phyloP scores from a whole-genome alignment of 164 flowering plant genomes.

The Kalanchoe fedtschenkoi region DNA sequence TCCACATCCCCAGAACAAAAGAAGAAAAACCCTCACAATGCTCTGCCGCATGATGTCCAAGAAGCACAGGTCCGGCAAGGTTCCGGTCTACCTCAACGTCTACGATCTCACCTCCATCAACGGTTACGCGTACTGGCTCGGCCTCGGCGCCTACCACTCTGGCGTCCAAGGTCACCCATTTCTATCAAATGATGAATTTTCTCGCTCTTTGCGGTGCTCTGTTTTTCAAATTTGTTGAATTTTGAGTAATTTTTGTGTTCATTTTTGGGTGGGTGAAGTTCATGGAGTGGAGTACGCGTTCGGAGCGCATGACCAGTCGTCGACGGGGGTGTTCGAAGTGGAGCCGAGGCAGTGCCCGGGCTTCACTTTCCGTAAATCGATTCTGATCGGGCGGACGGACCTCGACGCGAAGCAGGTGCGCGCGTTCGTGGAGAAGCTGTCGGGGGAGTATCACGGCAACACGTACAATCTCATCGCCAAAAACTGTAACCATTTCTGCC shows the following conservation, averaged over 20 bases:
- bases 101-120: constrained; percentile 60
- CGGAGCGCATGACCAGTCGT: constrained; percentile 5
- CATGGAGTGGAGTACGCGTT: constrained; percentile 7
- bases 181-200: neutral
- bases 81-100: constrained; percentile 57
- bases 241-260: neutral
- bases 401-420: constrained; percentile 1
- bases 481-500: constrained; percentile 6
- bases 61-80: constrained; percentile 41
- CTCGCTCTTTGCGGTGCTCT: neutral
- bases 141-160: constrained; percentile 62
- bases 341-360: constrained; percentile 5
- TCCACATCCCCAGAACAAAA: neutral
- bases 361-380: constrained; percentile 3
- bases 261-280: neutral
- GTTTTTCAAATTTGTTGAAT: neutral
- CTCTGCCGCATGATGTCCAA: constrained; percentile 22
- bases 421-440: constrained; percentile 4
- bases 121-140: constrained; percentile 64
- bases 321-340: constrained; percentile 6
- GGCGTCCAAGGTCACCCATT: constrained; percentile 40
- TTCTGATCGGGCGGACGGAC: constrained; percentile 5
- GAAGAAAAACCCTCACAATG: constrained; percentile 22
- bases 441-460: constrained; percentile 4
- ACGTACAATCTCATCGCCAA: constrained; percentile 4